These are phyloP conservation scores for Wickerhamomyces bisporus DNA, from an alignment of 805 yeast genomes.

Conservation along the genomic window DNA sequence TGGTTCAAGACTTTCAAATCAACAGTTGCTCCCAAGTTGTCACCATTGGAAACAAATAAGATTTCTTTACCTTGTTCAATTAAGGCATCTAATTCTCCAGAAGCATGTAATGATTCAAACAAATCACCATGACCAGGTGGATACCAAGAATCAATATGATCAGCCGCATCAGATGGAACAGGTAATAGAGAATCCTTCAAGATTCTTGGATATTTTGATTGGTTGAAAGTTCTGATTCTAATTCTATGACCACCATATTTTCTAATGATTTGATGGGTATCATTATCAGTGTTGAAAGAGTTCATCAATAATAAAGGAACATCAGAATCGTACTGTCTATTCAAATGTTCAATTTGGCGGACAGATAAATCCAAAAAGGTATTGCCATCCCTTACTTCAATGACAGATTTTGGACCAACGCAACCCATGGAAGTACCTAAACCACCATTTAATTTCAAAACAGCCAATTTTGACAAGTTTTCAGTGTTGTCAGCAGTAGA, in stretches of 20 bases:
- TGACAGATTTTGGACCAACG: slow-evolving; percentile 97
- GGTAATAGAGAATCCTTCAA: slow-evolving; percentile 94
- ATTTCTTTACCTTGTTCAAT: slow-evolving; percentile 92
- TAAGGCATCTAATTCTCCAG: slow-evolving; percentile 88
- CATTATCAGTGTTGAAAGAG: slow-evolving; percentile 95
- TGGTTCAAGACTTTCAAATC: slow-evolving; percentile 86
- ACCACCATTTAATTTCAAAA: slow-evolving; percentile 95
- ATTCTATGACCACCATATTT: slow-evolving; percentile 96
- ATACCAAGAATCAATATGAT: slow-evolving; percentile 85
- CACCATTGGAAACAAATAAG: slow-evolving; percentile 95
- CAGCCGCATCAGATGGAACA: slow-evolving; percentile 74
- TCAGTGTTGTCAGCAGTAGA: slow-evolving; percentile 32
- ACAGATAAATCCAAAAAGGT: slow-evolving; percentile 93
- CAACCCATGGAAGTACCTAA: slow-evolving; percentile 99
- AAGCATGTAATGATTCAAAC: slow-evolving; percentile 81
- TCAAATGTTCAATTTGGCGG: slow-evolving; percentile 93
- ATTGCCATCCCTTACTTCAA: slow-evolving; percentile 98
- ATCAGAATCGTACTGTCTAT: slow-evolving; percentile 83
- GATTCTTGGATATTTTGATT: slow-evolving; percentile 95
- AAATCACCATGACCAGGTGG: slow-evolving; percentile 99
- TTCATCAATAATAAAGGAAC: slow-evolving; percentile 97
- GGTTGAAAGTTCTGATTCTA: slow-evolving; percentile 92
- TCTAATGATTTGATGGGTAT: slow-evolving; percentile 91
- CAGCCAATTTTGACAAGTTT: slow-evolving; percentile 78
- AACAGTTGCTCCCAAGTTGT: slow-evolving; percentile 97